Evolutionary conservation across 805 yeast genomes (phyloP).

Genomic region (Pichia kluyveri): DNA sequence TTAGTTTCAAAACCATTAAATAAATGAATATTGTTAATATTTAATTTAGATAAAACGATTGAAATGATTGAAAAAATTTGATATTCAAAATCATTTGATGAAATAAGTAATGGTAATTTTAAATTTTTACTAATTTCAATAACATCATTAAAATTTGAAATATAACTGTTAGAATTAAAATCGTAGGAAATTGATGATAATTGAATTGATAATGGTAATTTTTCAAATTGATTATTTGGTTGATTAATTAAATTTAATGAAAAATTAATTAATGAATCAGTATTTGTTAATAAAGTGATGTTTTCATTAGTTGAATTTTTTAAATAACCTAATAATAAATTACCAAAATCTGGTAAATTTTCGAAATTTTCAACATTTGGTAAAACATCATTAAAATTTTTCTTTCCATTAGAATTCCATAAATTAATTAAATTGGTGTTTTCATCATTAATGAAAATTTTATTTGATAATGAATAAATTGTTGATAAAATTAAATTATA

Average conservation of each 20-base stretch:
- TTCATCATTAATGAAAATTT: slow-evolving; percentile 51
- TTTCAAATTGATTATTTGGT: slow-evolving; percentile 19
- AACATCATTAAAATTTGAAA: slow-evolving; percentile 53
- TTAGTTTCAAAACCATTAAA: slow-evolving; percentile 71
- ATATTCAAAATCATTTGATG: slow-evolving; percentile 52
- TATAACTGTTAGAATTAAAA: slow-evolving; percentile 39
- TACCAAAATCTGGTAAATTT: slow-evolving; percentile 78
- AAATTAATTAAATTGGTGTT: slow-evolving; percentile 47
- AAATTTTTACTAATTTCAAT: slow-evolving; percentile 53
- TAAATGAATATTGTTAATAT: slow-evolving; percentile 56
- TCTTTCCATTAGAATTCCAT: slow-evolving; percentile 49
- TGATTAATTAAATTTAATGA: slow-evolving; percentile 43
- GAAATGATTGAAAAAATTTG: slow-evolving; percentile 62
- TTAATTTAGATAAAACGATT: slow-evolving; percentile 54
- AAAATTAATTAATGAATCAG: slow-evolving; percentile 62
- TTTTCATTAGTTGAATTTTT: slow-evolving; percentile 15
- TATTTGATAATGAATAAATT: slow-evolving; percentile 39
- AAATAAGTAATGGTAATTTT: slow-evolving; percentile 60
- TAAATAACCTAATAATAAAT: slow-evolving; percentile 66
- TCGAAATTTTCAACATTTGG: slow-evolving; percentile 58
- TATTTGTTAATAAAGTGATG: slow-evolving; percentile 50
- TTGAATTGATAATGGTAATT: slow-evolving; percentile 57
- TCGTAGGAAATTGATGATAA: slow-evolving; percentile 74
- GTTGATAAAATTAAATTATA: slow-evolving; percentile 46
- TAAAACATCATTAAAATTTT: slow-evolving; percentile 45